Conservation (phyloP, 441 rosid genomes). For the Aquilaria agallochum region DNA sequence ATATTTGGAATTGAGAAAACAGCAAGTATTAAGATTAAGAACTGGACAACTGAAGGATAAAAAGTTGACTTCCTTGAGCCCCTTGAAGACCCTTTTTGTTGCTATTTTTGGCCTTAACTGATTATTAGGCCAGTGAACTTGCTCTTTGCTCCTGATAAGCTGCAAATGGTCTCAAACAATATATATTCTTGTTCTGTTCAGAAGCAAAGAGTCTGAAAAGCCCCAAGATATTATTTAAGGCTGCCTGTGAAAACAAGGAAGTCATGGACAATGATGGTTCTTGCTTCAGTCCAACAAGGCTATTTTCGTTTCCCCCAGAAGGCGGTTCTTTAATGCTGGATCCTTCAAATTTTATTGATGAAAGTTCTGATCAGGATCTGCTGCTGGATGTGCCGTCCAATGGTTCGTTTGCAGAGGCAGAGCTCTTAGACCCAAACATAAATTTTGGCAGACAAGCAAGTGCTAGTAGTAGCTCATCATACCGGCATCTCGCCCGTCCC, state of each 20-base stretch:
- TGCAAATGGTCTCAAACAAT: conserved; percentile 8
- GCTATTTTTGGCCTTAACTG: no score
- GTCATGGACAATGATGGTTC: conserved; percentile 51
- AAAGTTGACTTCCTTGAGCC: no score
- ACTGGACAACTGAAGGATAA: no score
- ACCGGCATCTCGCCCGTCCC: conserved; percentile 34
- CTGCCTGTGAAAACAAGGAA: conserved; percentile 54
- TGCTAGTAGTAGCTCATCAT: conserved; percentile 48
- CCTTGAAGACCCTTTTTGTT: no score
- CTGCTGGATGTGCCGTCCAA: conserved; percentile 84
- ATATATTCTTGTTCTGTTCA: conserved; percentile 21
- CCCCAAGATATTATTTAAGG: conserved; percentile 58
- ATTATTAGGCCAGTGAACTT: no score
- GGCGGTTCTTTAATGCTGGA: conserved; percentile 60
- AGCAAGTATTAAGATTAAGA: no score
- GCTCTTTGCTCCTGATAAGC: not conserved
- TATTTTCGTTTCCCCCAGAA: conserved; percentile 69
- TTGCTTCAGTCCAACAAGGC: conserved; percentile 76
- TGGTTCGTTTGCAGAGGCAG: conserved; percentile 85
- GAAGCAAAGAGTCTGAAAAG: conserved; percentile 58
- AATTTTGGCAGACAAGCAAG: conserved; percentile 52
- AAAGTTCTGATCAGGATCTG: conserved; percentile 71
- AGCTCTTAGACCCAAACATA: conserved; percentile 63
- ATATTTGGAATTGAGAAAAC: no score
- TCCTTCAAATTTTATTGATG: conserved; percentile 47